These are phyloP conservation scores for Aspergillus melleus DNA, from an alignment of 2,329 filamentous ascomycete genomes.

Conservation along the genomic window DNA sequence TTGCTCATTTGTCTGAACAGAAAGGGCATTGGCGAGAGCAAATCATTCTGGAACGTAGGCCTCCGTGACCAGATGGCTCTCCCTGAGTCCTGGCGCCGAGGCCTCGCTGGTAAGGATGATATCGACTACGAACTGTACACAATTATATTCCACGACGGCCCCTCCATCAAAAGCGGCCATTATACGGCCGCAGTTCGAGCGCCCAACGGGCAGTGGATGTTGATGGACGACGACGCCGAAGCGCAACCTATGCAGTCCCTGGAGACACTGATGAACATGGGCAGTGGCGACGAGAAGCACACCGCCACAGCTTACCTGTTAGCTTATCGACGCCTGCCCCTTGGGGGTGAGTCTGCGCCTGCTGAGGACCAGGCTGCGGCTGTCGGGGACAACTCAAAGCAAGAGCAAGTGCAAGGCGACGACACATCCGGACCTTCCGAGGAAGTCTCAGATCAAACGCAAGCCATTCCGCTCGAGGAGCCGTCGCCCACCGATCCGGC, in stretches of 20 bases:
- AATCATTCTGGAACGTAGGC: background rate
- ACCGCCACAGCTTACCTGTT: constrained; percentile 17
- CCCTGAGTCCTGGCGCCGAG: constrained; percentile 5
- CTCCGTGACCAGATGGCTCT: constrained; percentile 10
- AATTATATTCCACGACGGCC: constrained; percentile 24
- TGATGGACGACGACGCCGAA: constrained; percentile 11
- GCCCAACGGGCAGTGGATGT: constrained; percentile 17
- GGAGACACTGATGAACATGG: background rate
- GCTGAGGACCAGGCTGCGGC: background rate
- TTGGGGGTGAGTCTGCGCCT: background rate
- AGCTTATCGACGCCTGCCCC: constrained; percentile 22
- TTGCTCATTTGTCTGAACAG: constrained; percentile 25
- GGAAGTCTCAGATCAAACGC: too few species aligned
- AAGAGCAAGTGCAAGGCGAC: too few species aligned
- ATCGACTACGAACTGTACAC: constrained; percentile 28
- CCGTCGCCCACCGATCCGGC: too few species aligned
- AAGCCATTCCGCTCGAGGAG: too few species aligned
- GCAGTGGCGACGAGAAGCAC: background rate
- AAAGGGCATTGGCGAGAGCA: background rate
- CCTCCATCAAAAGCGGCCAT: constrained; percentile 15
- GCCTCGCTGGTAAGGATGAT: background rate
- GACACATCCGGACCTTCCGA: too few species aligned
- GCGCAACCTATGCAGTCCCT: background rate
- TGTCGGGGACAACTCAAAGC: too few species aligned
- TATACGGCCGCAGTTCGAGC: constrained; percentile 25